Percentiles rank a stretch among this genome's conserved stretches.
These are phyloP conservation scores for Penicillium crystallinum DNA, from an alignment of 495 filamentous ascomycete genomes.

Conservation along the genomic window DNA sequence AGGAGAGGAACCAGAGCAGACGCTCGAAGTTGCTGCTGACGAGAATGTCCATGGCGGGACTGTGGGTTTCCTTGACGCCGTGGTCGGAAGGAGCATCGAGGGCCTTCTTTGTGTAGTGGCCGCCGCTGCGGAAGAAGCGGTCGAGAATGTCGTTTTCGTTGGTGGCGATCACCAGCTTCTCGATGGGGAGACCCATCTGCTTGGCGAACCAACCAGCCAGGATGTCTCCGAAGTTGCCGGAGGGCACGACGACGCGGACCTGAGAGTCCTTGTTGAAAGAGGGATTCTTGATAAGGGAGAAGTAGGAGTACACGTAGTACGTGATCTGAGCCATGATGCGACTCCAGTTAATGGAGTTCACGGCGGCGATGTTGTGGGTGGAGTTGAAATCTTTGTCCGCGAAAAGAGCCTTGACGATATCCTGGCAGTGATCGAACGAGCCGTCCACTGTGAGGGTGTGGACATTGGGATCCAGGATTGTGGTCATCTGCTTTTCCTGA, in stretches of 20 bases:
- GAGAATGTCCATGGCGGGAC: constrained; percentile 95
- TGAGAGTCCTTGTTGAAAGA: constrained; percentile 48
- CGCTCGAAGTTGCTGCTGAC: constrained; percentile 95
- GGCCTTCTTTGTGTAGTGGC: constrained; percentile 70
- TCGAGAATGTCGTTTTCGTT: constrained; percentile 91
- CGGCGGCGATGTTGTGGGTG: constrained; percentile 6
- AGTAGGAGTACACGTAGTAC: constrained; percentile 86
- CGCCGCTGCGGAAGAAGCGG: constrained; percentile 52
- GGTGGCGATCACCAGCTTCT: constrained; percentile 81
- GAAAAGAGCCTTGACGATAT: constrained; percentile 91
- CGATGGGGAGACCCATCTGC: constrained; percentile 80
- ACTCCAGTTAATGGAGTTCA: constrained; percentile 60
- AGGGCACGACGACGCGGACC: constrained; percentile 77
- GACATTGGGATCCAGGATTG: constrained; percentile 76
- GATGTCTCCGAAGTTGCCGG: constrained; percentile 96
- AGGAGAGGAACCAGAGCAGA: constrained; percentile 87
- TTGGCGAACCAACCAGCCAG: constrained; percentile 89
- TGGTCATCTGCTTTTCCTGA: constrained; percentile 95
- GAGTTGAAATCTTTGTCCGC: constrained; percentile 53
- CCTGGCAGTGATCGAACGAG: constrained; percentile 95
- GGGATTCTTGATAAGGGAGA: constrained; percentile 54
- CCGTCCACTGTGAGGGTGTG: constrained; percentile 82
- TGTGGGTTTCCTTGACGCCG: constrained; percentile 68
- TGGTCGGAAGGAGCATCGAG: constrained; percentile 2
- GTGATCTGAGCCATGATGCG: constrained; percentile 90